phyloP scores from a whole-genome alignment of 139 green algal species.

The Astrephomene gubernaculifera region DNA sequence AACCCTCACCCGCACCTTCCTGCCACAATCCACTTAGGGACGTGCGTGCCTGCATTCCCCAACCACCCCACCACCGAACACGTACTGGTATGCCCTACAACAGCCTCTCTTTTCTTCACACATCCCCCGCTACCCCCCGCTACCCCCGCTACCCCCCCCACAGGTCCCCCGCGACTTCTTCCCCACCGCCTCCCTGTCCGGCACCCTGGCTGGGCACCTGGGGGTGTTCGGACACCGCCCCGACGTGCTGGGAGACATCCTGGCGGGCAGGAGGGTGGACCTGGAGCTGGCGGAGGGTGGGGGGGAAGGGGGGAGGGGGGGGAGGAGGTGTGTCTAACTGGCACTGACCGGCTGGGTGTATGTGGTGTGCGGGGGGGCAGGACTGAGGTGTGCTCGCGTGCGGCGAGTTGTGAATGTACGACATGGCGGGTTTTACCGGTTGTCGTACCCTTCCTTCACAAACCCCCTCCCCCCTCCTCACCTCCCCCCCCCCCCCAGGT shows the following conservation, averaged over 20 bases:
- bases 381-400: too few relatives aligned
- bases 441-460: background rate
- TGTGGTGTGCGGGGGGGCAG: too few relatives aligned
- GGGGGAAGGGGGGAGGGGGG: background rate
- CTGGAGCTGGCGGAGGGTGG: constrained; percentile 40
- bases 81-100: too few relatives aligned
- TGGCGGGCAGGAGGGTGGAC: constrained; percentile 39
- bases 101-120: background rate
- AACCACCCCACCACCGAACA: background rate
- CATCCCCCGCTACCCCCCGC: background rate
- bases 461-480: background rate
- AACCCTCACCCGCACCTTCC: background rate
- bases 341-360: too few relatives aligned
- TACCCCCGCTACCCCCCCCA: too few relatives aligned
- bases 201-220: constrained; percentile 77
- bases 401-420: too few relatives aligned
- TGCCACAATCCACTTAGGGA: background rate
- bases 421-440: background rate
- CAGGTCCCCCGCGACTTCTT: constrained; percentile 69
- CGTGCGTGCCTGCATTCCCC: background rate
- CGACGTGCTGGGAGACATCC: constrained; percentile 47
- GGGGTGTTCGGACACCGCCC: constrained; percentile 85
- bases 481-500: constrained; percentile 13
- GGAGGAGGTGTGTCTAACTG: too few relatives aligned
- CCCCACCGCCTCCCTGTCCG: constrained; percentile 59